phyloP scores from a whole-genome alignment of 2,329 filamentous ascomycete species.

The Ascocoryne sarcoides region DNA sequence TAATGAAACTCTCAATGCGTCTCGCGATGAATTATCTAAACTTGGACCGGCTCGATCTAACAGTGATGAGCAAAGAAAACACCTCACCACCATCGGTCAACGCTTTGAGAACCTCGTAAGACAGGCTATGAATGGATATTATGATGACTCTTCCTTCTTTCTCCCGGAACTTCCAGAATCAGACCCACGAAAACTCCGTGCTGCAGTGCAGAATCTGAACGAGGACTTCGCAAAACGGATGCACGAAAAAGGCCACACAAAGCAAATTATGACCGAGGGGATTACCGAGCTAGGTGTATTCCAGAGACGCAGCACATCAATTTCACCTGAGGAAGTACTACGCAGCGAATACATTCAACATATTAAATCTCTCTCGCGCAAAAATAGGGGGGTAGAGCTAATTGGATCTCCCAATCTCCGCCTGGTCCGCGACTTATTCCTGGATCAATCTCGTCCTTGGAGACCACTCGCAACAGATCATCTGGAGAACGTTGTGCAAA shows the following conservation, averaged over 20 bases:
- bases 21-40: not conserved
- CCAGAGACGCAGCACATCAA: not conserved
- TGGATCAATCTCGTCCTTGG: conserved; percentile 9
- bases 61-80: conserved; percentile 6
- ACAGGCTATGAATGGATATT: conserved; percentile 13
- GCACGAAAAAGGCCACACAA: conserved; percentile 1
- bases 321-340: not conserved
- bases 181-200: conserved; percentile 8
- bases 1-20: conserved; percentile 12
- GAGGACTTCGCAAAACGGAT: conserved; percentile 11
- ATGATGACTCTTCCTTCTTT: conserved; percentile 14
- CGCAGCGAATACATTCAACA: not conserved
- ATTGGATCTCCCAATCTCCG: conserved; percentile 9
- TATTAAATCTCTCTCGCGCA: not conserved
- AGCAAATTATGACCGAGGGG: not conserved
- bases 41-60: conserved; percentile 9
- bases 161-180: conserved; percentile 2
- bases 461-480: conserved; percentile 4
- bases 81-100: conserved; percentile 11
- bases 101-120: conserved; percentile 10
- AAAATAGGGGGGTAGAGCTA: not conserved
- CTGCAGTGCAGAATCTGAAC: conserved; percentile 12
- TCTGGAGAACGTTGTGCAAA: conserved; percentile 11
- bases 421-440: conserved; percentile 14
- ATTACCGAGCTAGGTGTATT: not conserved